These are phyloP conservation scores for Termitomyces sp. DNA, from an alignment of 768 basidiomycete genomes.

Conservation along the genomic window DNA sequence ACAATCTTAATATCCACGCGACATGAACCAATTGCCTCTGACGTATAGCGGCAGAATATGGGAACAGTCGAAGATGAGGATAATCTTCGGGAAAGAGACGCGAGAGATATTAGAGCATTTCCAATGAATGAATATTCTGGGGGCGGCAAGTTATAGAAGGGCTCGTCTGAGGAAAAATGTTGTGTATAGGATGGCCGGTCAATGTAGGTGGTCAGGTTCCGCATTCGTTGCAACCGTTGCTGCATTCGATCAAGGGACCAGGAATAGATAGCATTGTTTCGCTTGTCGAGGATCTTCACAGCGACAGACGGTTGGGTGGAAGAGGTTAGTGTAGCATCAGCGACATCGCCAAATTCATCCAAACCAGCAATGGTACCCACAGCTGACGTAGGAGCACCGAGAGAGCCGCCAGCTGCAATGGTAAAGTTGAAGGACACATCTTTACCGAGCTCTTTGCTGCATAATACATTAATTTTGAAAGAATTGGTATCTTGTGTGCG, in stretches of 20 bases:
- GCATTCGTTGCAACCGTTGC: constrained; percentile 89
- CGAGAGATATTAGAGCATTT: constrained; percentile 76
- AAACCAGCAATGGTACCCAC: constrained; percentile 83
- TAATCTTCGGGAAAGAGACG: constrained; percentile 70
- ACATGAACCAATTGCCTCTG: constrained; percentile 95
- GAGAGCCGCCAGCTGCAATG: constrained; percentile 75
- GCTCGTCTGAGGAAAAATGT: constrained; percentile 91
- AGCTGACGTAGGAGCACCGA: constrained; percentile 76
- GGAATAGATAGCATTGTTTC: constrained; percentile 79
- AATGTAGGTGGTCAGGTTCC: constrained; percentile 84
- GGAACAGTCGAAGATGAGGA: constrained; percentile 75
- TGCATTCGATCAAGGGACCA: constrained; percentile 90
- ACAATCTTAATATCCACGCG: constrained; percentile 80
- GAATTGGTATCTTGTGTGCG: not conserved
- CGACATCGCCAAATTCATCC: constrained; percentile 89
- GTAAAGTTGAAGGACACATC: constrained; percentile 91
- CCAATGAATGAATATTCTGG: constrained; percentile 93
- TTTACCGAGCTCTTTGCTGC: constrained; percentile 82
- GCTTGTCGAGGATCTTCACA: constrained; percentile 88
- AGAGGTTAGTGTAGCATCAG: constrained; percentile 74
- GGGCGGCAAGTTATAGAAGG: constrained; percentile 86
- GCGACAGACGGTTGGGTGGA: constrained; percentile 78
- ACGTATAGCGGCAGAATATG: constrained; percentile 90
- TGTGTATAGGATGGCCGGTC: constrained; percentile 90
- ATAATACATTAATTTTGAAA: not conserved